These are phyloP conservation scores for Diplodia mutila DNA, from an alignment of 2,329 filamentous ascomycete species.

Conservation along the genomic window DNA sequence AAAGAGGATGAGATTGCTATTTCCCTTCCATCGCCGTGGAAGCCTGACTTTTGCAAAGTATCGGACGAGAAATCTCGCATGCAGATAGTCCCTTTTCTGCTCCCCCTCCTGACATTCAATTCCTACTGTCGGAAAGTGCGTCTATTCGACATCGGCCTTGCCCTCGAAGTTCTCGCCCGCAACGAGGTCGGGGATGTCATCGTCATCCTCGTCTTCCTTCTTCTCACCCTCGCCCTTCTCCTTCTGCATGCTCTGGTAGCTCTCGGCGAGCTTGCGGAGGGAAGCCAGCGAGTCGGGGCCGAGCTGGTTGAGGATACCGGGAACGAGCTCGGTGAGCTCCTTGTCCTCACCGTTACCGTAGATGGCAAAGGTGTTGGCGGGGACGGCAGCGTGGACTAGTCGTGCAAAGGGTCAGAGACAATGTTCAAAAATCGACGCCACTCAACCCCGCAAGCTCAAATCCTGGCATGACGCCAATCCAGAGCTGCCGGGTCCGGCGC, in stretches of 20 bases:
- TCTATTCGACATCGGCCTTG: slow-evolving; percentile 81
- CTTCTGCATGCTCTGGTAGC: slow-evolving; percentile 99
- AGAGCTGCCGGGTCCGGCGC: background rate
- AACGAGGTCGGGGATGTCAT: slow-evolving; percentile 96
- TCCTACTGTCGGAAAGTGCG: slow-evolving; percentile 4
- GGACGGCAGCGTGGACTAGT: slow-evolving; percentile 98
- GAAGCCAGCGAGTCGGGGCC: slow-evolving; percentile 97
- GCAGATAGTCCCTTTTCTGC: slow-evolving; percentile 4
- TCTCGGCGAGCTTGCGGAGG: slow-evolving; percentile 97
- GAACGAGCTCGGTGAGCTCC: slow-evolving; percentile 98
- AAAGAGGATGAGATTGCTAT: slow-evolving; percentile 24
- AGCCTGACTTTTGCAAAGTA: slow-evolving; percentile 18
- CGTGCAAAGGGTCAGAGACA: slow-evolving; percentile 26
- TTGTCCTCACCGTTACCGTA: slow-evolving; percentile 99
- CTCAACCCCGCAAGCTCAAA: background rate
- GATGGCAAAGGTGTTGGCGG: slow-evolving; percentile 99
- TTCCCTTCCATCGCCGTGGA: slow-evolving; percentile 25
- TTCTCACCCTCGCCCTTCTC: slow-evolving; percentile 77
- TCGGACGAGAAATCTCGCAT: slow-evolving; percentile 12
- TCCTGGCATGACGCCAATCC: background rate
- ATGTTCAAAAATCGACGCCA: no score
- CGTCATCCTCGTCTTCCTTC: slow-evolving; percentile 67
- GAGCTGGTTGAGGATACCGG: slow-evolving; percentile 99
- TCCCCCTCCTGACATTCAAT: background rate
- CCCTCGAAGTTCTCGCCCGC: slow-evolving; percentile 98